Evolutionary conservation across 352 stramenopile genomes (phyloP), one percentile per base, ranked within the genome.

Genomic region (Phytophthora citrophthora): DNA sequence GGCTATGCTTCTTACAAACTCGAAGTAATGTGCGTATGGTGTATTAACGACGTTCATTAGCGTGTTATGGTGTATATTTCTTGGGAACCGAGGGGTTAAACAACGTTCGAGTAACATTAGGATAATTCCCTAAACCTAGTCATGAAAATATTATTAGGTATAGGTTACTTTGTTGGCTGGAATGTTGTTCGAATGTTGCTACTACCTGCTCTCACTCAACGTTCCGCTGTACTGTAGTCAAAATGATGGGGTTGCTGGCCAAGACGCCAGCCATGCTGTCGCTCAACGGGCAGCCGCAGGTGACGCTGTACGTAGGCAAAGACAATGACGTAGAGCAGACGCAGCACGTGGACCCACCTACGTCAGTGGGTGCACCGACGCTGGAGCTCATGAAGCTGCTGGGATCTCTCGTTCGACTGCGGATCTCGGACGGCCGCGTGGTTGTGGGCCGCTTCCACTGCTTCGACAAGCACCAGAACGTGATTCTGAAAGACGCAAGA

Each of bases 401-500:
- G 10, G 81, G 81, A 31, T 59, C 74, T 7, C 38, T 77, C 6
- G 73, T 89, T 47, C 84, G 84, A 43, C 68, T 93, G 53, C 74
- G 86, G 57, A 89, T 93, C 70, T 81, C 76, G 50, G 84, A 93
- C 64, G 81, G 84, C 39, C 81, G 84, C 69, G 73, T 90, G 34
- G 31, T 93, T 38, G 53, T 91, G 10, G 84, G 84, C 18, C 76
- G 56, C 44, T 84, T 93, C 60, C 82, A 93, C 72, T 91, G 84
- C 68, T 86, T 93, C 61, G 84, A 93, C 80, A 88, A 90, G 68
- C 81, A 93, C 67, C 78, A 91, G 71, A 93, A 93, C 66, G 70
- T 93, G 29, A 91, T 93, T 34, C 62, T 93, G 29, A 90, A 81
- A 43, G 84, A 93, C 46, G 79, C 78, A 48, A 70, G 77, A 48